Base-by-base conservation (phyloP, 805 yeast genomes). In the Wickerhamiella shivajii region DNA sequence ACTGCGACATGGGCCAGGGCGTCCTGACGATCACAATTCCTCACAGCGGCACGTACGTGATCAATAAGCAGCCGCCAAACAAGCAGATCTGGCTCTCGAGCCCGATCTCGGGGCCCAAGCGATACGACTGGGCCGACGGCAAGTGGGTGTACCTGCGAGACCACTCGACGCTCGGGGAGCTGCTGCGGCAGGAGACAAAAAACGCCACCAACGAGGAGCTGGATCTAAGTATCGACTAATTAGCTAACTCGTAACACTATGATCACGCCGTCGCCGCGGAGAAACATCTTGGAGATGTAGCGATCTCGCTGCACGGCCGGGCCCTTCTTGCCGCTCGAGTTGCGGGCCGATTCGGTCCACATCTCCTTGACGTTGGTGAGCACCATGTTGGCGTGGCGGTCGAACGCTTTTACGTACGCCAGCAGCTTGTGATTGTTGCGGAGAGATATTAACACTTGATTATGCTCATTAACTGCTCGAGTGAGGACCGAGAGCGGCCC, bases 1-100 rank as follows among this genome's bases (percentile, higher is more conserved):
- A 78, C 52, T 67, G 75, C 38, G 83, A 90, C 56, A 67, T 77
- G 49, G 59, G 79, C 39, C 87, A 77, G 43, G 99, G 99, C 6
- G 96, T 90, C 6, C 55, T 90, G 56, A 74, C 87, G 1, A 53
- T 90, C 37, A 69, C 64, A 5, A 46, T 79, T 12, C 80, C 87
- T 3, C 68, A 73, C 1, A 60, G 63, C 12, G 97, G 96, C 2
- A 69, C 85, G 0, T 90, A 90, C 51, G 93, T 90, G 18, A 75
- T 90, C 50, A 90, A 90, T 60, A 87, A 84, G 51, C 97, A 90
- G 57, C 98, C 98, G 1, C 96, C 98, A 3, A 90, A 84, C 57
- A 77, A 80, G 56, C 99, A 90, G 54, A 77, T 90, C 19, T 90
- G 99, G 99, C 64, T 87, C 34, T 72, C 92, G 39, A 78, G 93